Evolutionary conservation across 257 asterid genomes (phyloP).

Genomic region (Lantana camara): DNA sequence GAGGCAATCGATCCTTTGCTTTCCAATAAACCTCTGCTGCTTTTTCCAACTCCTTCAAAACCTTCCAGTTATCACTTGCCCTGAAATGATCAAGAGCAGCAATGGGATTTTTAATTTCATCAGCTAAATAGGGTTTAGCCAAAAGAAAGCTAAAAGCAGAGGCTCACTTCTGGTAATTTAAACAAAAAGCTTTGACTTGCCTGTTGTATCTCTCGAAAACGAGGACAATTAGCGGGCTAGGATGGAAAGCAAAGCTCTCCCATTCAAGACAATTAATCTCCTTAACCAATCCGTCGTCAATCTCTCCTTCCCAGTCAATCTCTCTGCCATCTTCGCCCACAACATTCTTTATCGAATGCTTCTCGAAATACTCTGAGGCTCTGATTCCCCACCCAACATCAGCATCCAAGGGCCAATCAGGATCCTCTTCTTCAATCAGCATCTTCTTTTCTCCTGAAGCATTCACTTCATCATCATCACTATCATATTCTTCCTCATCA

Average conservation of each 20-base stretch:
- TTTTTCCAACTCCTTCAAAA: constrained; percentile 82
- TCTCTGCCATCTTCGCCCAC: constrained; percentile 76
- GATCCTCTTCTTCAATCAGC: constrained; percentile 79
- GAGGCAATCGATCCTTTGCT: constrained; percentile 88
- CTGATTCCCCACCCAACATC: constrained; percentile 96
- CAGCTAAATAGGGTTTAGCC: too few relatives aligned
- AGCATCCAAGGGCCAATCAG: constrained; percentile 97
- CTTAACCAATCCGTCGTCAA: constrained; percentile 75
- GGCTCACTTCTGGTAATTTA: not conserved
- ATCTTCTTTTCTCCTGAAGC: constrained; percentile 39
- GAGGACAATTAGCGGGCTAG: constrained; percentile 88
- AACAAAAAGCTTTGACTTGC: constrained; percentile 32
- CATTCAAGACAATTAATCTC: constrained; percentile 95
- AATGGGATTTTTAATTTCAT: not conserved
- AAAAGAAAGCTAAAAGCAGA: not conserved
- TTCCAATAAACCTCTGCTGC: constrained; percentile 91
- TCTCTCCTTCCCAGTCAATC: constrained; percentile 95
- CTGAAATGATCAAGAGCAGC: constrained; percentile 36
- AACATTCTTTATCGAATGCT: constrained; percentile 73
- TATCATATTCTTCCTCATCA: constrained; percentile 39
- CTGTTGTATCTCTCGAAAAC: constrained; percentile 89
- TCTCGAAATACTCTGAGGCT: constrained; percentile 91
- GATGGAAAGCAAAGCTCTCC: constrained; percentile 98
- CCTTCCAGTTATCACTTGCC: constrained; percentile 95
- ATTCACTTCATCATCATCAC: constrained; percentile 34